A percentile compares a stretch with the other conserved stretches of the same genome.
Conservation (phyloP, 2,329 filamentous ascomycete genomes). For the Aspergillus udagawae region DNA sequence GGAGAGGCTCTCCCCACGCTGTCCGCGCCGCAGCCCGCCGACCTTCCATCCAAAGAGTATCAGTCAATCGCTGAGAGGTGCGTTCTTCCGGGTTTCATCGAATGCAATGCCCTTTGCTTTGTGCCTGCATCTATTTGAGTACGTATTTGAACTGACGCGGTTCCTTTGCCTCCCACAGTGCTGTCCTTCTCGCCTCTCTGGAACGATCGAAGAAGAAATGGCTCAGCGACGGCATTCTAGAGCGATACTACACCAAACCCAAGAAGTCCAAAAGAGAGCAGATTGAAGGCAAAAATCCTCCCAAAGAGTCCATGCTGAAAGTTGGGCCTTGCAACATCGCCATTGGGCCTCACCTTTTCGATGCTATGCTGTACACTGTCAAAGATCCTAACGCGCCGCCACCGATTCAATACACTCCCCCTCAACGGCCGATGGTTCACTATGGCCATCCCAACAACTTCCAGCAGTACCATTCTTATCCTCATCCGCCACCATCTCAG, state of each 20-base stretch:
- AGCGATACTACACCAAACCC: constrained; percentile 57
- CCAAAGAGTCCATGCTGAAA: constrained; percentile 51
- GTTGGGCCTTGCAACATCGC: constrained; percentile 57
- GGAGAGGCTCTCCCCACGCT: constrained; percentile 53
- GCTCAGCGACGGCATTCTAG: constrained; percentile 52
- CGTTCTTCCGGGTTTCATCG: not conserved
- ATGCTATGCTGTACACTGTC: constrained; percentile 54
- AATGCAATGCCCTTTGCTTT: not conserved
- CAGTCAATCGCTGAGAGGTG: constrained; percentile 57
- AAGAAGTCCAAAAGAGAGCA: constrained; percentile 52
- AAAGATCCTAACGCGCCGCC: constrained; percentile 45
- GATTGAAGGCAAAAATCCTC: constrained; percentile 43
- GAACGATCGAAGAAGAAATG: constrained; percentile 58
- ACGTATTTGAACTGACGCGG: not conserved
- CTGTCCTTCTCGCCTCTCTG: constrained; percentile 54
- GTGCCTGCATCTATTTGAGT: not conserved
- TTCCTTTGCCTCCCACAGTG: constrained; percentile 34
- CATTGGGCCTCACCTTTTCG: constrained; percentile 61
- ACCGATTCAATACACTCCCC: constrained; percentile 34
- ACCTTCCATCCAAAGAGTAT: constrained; percentile 51
- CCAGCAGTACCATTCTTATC: constrained; percentile 41
- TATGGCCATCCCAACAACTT: constrained; percentile 39
- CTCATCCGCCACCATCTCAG: constrained; percentile 20
- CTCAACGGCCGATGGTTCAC: constrained; percentile 41
- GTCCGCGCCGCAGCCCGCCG: constrained; percentile 45